These are phyloP conservation scores for Penicillium decumbens DNA, from an alignment of 2,329 filamentous ascomycete genomes.

Conservation along the genomic window DNA sequence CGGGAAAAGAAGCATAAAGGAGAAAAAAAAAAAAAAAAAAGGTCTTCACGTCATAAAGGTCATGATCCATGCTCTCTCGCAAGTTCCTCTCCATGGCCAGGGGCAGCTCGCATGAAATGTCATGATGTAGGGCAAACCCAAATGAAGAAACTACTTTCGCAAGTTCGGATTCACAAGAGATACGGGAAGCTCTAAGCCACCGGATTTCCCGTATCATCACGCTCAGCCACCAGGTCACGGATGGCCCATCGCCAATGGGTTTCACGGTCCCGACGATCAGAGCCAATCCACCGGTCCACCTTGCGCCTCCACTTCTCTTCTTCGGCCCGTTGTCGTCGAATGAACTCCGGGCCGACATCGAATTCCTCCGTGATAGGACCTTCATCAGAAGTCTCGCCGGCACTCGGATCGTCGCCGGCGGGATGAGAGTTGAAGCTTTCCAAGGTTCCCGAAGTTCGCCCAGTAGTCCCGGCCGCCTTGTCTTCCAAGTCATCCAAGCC, in stretches of 20 bases:
- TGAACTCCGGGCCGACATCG: slow-evolving; percentile 91
- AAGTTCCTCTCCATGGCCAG: background rate
- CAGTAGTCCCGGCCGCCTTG: slow-evolving; percentile 28
- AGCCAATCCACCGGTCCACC: slow-evolving; percentile 76
- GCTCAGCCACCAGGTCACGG: slow-evolving; percentile 43
- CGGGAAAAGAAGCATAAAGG: background rate
- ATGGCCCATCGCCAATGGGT: slow-evolving; percentile 74
- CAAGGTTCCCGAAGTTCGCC: slow-evolving; percentile 23
- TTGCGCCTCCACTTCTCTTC: slow-evolving; percentile 87
- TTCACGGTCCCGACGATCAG: slow-evolving; percentile 46
- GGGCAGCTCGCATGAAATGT: background rate
- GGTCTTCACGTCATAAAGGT: slow-evolving; percentile 21
- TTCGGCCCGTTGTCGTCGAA: slow-evolving; percentile 81
- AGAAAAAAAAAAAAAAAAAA: background rate
- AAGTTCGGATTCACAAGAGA: background rate
- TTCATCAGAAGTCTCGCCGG: slow-evolving; percentile 56
- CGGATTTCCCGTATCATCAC: slow-evolving; percentile 16
- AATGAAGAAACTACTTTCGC: background rate
- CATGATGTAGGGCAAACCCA: background rate
- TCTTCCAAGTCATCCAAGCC: slow-evolving; percentile 92
- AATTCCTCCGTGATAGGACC: slow-evolving; percentile 94
- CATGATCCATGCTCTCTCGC: slow-evolving; percentile 13
- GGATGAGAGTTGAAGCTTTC: slow-evolving; percentile 25
- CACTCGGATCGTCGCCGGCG: slow-evolving; percentile 40
- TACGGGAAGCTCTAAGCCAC: background rate